Conservation (phyloP, 139 green algal genomes). For the Ulvella scutata region DNA sequence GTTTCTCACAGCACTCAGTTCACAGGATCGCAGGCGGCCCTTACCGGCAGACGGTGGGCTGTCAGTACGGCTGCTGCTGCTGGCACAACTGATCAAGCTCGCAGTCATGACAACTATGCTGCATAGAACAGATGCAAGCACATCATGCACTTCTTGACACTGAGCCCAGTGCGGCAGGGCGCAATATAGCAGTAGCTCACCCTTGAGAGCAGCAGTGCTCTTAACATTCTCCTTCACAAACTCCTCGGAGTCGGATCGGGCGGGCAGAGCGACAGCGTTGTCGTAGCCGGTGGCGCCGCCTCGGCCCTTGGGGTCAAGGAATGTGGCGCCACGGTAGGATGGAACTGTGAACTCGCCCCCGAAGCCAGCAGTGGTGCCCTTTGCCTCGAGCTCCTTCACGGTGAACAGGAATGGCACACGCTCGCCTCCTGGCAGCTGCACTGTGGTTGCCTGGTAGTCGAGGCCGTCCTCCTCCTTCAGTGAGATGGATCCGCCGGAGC, state of each 20-base stretch:
- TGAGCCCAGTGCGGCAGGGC: too few species aligned
- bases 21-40: too few species aligned
- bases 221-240: slow-evolving; percentile 93
- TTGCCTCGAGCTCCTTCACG: slow-evolving; percentile 90
- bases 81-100: too few species aligned
- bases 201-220: slow-evolving; percentile 62
- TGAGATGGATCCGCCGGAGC: slow-evolving; percentile 61
- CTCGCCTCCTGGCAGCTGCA: slow-evolving; percentile 96
- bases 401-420: slow-evolving; percentile 99
- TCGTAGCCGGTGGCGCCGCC: slow-evolving; percentile 93
- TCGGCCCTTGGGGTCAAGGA: slow-evolving; percentile 99
- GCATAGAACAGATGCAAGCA: too few species aligned
- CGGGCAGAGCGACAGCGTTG: slow-evolving; percentile 90
- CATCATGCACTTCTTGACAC: too few species aligned
- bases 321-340: slow-evolving; percentile 96
- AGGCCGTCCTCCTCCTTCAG: slow-evolving; percentile 96
- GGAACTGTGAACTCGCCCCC: slow-evolving; percentile 90
- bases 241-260: slow-evolving; percentile 66
- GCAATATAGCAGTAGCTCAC: slow-evolving; percentile 4
- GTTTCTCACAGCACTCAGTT: too few species aligned
- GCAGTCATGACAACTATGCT: too few species aligned
- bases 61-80: too few species aligned
- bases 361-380: slow-evolving; percentile 75
- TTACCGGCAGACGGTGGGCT: too few species aligned
- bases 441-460: slow-evolving; percentile 92